These are phyloP conservation scores for Panicum hallii DNA, from an alignment of 202 grass and related monocot species.

Conservation along the genomic window DNA sequence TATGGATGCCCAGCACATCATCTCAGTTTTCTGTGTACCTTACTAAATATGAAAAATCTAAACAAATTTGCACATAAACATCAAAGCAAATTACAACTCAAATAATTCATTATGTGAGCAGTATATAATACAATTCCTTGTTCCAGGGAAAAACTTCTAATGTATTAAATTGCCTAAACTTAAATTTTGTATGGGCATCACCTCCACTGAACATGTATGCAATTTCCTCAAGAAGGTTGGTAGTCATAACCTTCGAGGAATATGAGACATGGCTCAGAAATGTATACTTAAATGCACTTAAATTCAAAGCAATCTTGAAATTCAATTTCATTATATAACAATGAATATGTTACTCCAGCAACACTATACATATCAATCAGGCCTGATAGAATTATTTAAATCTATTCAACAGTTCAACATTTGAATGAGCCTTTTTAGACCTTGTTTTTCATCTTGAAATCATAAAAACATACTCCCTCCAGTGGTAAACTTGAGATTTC, in stretches of 20 bases:
- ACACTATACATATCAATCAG: not conserved
- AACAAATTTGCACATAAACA: not conserved
- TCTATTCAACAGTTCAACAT: not conserved
- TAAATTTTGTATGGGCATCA: not conserved
- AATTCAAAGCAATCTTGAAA: constrained; percentile 22
- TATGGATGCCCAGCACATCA: not conserved
- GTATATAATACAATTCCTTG: not conserved
- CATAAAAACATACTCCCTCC: not conserved
- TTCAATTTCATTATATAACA: not conserved
- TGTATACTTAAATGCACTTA: constrained; percentile 10
- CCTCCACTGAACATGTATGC: not conserved
- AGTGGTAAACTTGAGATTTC: not conserved
- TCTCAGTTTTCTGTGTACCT: not conserved
- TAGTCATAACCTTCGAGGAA: not conserved
- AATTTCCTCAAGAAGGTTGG: not conserved
- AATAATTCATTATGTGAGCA: not conserved
- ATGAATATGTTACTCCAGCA: not conserved
- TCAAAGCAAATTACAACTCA: not conserved
- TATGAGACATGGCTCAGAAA: constrained; percentile 6
- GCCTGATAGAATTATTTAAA: not conserved
- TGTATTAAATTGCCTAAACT: not conserved
- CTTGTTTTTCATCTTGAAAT: constrained; percentile 24
- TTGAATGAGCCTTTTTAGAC: not conserved
- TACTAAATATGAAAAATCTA: not conserved
- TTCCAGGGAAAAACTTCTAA: not conserved